Percentiles rank a stretch among this genome's conserved stretches.
Conservation (phyloP, 2,329 filamentous ascomycete genomes). For the Fusarium drepaniforme region DNA sequence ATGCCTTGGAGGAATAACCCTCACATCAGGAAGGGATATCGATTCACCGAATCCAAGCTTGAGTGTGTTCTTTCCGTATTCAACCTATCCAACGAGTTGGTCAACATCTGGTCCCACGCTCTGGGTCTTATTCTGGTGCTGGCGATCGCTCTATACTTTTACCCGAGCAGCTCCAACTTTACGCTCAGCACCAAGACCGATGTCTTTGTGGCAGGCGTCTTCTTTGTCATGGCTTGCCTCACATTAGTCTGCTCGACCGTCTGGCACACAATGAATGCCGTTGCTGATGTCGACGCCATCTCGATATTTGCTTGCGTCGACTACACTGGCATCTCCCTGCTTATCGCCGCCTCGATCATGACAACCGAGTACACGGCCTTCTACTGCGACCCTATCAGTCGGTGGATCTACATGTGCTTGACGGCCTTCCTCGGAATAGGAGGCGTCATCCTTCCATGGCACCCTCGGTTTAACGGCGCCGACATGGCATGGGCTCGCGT, state of each 20-base stretch:
- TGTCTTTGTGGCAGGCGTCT: slow-evolving; percentile 89
- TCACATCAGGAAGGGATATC: slow-evolving; percentile 91
- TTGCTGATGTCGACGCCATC: slow-evolving; percentile 88
- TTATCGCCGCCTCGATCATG: slow-evolving; percentile 96
- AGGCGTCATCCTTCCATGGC: slow-evolving; percentile 94
- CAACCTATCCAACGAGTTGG: slow-evolving; percentile 87
- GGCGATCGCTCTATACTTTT: slow-evolving; percentile 93
- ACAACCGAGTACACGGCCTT: slow-evolving; percentile 99
- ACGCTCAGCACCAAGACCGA: slow-evolving; percentile 87
- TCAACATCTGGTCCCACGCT: slow-evolving; percentile 98
- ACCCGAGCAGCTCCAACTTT: slow-evolving; percentile 90
- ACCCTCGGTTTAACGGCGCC: slow-evolving; percentile 90
- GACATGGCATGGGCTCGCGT: slow-evolving; percentile 96
- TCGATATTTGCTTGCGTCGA: slow-evolving; percentile 98
- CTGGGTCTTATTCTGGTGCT: slow-evolving; percentile 91
- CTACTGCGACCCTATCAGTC: slow-evolving; percentile 92
- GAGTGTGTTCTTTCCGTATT: slow-evolving; percentile 90
- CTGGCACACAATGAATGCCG: slow-evolving; percentile 99
- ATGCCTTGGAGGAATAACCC: slow-evolving; percentile 95
- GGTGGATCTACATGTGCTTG: slow-evolving; percentile 86
- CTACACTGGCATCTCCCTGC: slow-evolving; percentile 95
- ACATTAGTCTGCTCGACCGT: slow-evolving; percentile 95
- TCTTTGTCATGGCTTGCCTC: slow-evolving; percentile 96
- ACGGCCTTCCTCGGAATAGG: slow-evolving; percentile 86
- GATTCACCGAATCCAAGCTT: slow-evolving; percentile 91